These are phyloP conservation scores for Diospyros kaki DNA, from an alignment of 148 eudicot genomes.

Conservation along the genomic window DNA sequence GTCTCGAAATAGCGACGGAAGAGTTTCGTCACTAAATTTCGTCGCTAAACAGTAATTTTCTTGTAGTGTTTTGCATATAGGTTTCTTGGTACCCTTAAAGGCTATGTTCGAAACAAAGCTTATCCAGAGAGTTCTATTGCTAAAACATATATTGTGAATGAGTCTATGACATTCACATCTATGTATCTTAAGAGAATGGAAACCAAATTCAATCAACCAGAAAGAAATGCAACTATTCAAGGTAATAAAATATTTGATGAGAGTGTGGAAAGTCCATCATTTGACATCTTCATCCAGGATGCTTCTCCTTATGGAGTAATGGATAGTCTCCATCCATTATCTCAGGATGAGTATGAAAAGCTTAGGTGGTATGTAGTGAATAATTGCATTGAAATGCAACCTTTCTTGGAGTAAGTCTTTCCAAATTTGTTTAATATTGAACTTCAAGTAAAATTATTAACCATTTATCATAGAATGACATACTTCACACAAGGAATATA, in stretches of 20 bases:
- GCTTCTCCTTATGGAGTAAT: not conserved
- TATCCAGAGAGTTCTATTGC: conserved; percentile 17
- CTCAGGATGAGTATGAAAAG: not conserved
- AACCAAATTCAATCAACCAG: not conserved
- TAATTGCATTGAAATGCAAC: conserved; percentile 18
- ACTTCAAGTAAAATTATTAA: too few species aligned
- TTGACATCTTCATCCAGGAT: not conserved
- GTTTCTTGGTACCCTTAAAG: not conserved
- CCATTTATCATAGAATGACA: not conserved
- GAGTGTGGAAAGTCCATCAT: not conserved
- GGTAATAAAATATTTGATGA: not conserved
- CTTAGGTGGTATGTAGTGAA: not conserved
- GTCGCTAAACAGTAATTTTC: too few species aligned
- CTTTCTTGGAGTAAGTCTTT: not conserved
- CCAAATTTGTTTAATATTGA: too few species aligned
- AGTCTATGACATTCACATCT: conserved; percentile 8
- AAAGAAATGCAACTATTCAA: not conserved
- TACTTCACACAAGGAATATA: not conserved
- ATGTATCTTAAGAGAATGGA: not conserved
- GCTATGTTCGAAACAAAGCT: conserved; percentile 5
- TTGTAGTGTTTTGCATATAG: too few species aligned
- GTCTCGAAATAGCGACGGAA: too few species aligned
- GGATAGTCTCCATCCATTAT: not conserved
- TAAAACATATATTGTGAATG: conserved; percentile 7
- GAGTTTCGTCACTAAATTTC: too few species aligned